A percentile compares a stretch with the other conserved stretches of the same genome.
phyloP scores from a whole-genome alignment of 176 grass and related monocot genomes.

The Chloris gayana region DNA sequence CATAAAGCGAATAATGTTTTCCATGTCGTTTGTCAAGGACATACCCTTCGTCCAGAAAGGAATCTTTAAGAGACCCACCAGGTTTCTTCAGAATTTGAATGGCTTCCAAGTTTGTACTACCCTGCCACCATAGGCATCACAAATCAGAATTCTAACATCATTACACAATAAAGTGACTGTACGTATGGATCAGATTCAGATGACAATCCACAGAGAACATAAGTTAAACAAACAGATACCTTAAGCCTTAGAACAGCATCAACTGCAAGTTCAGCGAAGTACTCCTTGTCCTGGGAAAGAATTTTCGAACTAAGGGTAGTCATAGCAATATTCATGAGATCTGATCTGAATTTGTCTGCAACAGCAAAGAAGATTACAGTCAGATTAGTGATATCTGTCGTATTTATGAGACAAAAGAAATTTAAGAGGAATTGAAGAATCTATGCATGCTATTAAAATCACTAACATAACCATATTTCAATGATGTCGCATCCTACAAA shows the following conservation, averaged over 20 bases:
- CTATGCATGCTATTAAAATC: not conserved
- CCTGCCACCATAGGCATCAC: slow-evolving; percentile 43
- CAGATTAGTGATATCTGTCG: not conserved
- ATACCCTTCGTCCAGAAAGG: slow-evolving; percentile 98
- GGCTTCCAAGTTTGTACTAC: slow-evolving; percentile 90
- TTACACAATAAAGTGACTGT: not conserved
- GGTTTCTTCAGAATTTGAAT: slow-evolving; percentile 99
- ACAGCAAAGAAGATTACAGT: slow-evolving; percentile 15
- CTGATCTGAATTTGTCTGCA: slow-evolving; percentile 84
- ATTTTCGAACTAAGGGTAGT: slow-evolving; percentile 98
- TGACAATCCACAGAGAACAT: not conserved
- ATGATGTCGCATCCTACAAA: not conserved
- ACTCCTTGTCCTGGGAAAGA: slow-evolving; percentile 95
- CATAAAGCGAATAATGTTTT: not conserved
- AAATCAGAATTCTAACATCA: slow-evolving; percentile 2
- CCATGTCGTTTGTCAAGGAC: not conserved
- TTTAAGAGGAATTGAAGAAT: not conserved
- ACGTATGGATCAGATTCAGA: not conserved
- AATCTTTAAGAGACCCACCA: slow-evolving; percentile 96
- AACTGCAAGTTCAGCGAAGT: slow-evolving; percentile 95
- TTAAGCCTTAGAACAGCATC: slow-evolving; percentile 98
- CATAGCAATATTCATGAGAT: slow-evolving; percentile 99
- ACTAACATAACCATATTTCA: not conserved
- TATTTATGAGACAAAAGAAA: not conserved
- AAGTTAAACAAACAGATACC: slow-evolving; percentile 41